phyloP scores from a whole-genome alignment of 192 early-diverging fungal genomes.

The Linnemannia hyalina region DNA sequence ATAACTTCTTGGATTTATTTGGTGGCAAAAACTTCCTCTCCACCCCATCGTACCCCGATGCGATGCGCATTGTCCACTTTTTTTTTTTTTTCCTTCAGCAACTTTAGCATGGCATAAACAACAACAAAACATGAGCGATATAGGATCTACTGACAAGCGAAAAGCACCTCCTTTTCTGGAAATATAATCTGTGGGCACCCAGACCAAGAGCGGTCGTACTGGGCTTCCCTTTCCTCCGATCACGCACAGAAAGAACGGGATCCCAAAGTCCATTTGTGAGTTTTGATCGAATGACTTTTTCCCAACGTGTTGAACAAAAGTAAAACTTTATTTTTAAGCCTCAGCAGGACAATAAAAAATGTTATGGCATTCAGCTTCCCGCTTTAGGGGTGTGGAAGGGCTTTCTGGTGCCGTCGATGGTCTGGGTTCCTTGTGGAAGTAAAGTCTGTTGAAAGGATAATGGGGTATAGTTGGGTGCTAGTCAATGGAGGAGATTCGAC shows the following conservation, averaged over 20 bases:
- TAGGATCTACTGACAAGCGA: background rate
- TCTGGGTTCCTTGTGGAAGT: too few species aligned
- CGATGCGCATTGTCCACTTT: background rate
- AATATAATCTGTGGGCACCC: too few species aligned
- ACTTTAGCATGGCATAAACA: background rate
- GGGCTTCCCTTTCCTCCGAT: background rate
- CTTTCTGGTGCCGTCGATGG: too few species aligned
- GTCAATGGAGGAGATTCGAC: too few species aligned
- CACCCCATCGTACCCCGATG: background rate
- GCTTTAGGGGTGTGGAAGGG: too few species aligned
- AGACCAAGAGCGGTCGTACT: too few species aligned
- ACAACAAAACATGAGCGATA: background rate
- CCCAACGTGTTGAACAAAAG: background rate
- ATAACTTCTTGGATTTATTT: background rate
- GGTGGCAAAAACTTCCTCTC: background rate
- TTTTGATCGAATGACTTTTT: background rate
- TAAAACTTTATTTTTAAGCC: conserved; percentile 1
- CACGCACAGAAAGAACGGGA: background rate
- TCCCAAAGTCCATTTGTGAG: background rate
- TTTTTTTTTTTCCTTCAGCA: background rate
- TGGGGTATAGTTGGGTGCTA: too few species aligned
- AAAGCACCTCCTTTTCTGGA: background rate
- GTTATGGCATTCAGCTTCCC: too few species aligned
- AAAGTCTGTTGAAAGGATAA: too few species aligned
- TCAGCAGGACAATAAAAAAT: background rate